Conservation (phyloP, 768 basidiomycete genomes). For the Leccinum pellstonianum region DNA sequence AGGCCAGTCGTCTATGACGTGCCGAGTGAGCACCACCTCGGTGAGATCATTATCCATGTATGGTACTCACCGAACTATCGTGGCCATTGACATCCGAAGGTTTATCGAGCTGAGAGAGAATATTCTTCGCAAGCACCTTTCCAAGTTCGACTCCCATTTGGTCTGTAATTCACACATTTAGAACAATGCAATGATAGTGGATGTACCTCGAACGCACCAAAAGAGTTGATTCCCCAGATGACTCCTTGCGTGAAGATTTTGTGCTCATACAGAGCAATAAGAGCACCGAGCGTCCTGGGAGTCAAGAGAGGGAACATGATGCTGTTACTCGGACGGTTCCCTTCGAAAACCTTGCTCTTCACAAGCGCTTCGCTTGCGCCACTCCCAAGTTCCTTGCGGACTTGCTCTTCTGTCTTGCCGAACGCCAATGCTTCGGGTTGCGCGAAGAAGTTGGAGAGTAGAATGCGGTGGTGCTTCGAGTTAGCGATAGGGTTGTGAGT, state of each 20-base stretch:
- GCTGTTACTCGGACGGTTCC: conserved; percentile 95
- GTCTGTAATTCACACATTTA: conserved; percentile 44
- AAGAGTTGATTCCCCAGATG: conserved; percentile 98
- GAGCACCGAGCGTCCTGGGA: conserved; percentile 81
- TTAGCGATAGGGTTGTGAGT: conserved; percentile 84
- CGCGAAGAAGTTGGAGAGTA: conserved; percentile 97
- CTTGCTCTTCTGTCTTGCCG: conserved; percentile 92
- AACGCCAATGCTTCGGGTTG: conserved; percentile 98
- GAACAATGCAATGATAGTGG: background rate
- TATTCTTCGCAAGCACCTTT: conserved; percentile 96
- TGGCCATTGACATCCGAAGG: conserved; percentile 82
- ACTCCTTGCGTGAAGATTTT: conserved; percentile 99
- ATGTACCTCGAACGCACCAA: conserved; percentile 53
- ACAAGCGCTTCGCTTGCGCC: conserved; percentile 80
- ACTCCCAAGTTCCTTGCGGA: conserved; percentile 63
- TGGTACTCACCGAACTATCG: conserved; percentile 67
- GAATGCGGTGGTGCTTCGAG: conserved; percentile 95
- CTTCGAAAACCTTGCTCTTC: conserved; percentile 98
- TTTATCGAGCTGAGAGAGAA: conserved; percentile 81
- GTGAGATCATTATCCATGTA: background rate
- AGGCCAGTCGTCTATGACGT: conserved; percentile 80
- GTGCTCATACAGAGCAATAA: conserved; percentile 94
- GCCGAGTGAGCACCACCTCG: conserved; percentile 4
- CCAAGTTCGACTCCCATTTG: conserved; percentile 99
- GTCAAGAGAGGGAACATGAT: conserved; percentile 94